Base-by-base conservation (phyloP, 768 basidiomycete genomes). In the Lactifluus volemus region DNA sequence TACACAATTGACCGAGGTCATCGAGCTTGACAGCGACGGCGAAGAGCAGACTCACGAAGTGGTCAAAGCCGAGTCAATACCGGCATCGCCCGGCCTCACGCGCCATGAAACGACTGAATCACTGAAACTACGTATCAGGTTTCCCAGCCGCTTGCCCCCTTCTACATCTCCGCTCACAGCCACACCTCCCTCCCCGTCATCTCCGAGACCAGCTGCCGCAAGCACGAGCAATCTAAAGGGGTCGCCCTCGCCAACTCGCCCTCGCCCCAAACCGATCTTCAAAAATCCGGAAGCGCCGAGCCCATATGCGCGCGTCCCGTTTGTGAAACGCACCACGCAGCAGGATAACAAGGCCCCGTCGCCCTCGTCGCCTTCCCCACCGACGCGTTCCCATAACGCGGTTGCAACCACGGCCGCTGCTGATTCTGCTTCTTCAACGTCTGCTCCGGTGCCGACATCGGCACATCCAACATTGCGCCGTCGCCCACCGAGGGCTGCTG, bases 1-100 rank as follows among this genome's bases (percentile, higher is more conserved):
- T 11, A 12, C 60, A 25, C 55, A 25, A 17, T 44, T 21, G 1
- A 11, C 55, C 10, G 61, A 62, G 2, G 9, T 62, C 47, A 62
- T 62, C 45, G 61, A 62, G 47, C 61, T 62, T 11, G 61, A 62
- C 51, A 62, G 51, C 47, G 61, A 62, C 6, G 61, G 61, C 51
- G 61, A 62, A 30, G 61, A 62, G 47, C 32, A 36, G 17, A 21
- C 21, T 1, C 21, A 21, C 1, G 39, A 53, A 14, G 11, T 55
- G 3, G 47, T 58, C 38, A 62, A 61, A 30, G 49, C n/a, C 44
- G 56, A 62, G 32, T 21, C 51, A 3, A n/a, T 29, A 29, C n/a
- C 19, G 34, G 12, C 19, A 3, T 21, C 51, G 4, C 51, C 51
- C 8, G 1, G 30, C 29, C 29, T 44, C 34, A 29, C 38, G 3